These are phyloP conservation scores for Teratosphaeriaceae sp. DNA, from an alignment of 2,329 filamentous ascomycete genomes.

Conservation along the genomic window DNA sequence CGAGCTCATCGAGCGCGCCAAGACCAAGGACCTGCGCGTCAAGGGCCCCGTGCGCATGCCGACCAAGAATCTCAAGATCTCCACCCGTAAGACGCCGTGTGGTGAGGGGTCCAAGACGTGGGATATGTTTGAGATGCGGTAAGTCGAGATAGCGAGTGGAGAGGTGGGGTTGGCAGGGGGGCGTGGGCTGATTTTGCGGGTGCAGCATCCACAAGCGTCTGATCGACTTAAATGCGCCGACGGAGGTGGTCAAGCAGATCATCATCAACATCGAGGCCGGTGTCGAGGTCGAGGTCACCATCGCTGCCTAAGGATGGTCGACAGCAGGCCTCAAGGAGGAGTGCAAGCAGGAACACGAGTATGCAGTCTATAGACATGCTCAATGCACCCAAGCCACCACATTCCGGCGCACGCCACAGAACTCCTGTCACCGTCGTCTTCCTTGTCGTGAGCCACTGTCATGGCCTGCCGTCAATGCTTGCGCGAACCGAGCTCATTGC, in stretches of 20 bases:
- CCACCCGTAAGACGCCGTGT: slow-evolving; percentile 97
- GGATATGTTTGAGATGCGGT: slow-evolving; percentile 96
- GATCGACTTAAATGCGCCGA: slow-evolving; percentile 75
- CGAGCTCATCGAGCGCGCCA: slow-evolving; percentile 97
- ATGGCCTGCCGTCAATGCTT: no score
- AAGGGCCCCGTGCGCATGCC: slow-evolving; percentile 98
- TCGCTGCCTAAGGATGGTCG: slow-evolving; percentile 58
- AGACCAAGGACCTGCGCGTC: slow-evolving; percentile 96
- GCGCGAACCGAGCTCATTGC: no score
- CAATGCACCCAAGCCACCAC: no score
- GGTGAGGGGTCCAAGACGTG: slow-evolving; percentile 99
- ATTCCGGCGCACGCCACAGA: no score
- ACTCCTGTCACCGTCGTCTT: no score
- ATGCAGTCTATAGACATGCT: no score
- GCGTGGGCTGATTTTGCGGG: neutral
- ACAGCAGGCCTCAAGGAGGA: neutral
- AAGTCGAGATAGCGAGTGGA: no score
- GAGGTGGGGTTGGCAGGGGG: no score
- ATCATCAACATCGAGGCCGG: slow-evolving; percentile 94
- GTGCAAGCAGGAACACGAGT: neutral
- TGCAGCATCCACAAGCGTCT: slow-evolving; percentile 31
- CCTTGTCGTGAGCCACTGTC: no score
- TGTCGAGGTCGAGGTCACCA: slow-evolving; percentile 90
- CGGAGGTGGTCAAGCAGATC: slow-evolving; percentile 95
- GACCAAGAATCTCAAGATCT: slow-evolving; percentile 94